Percentiles rank a stretch among this genome's conserved stretches.
These are phyloP conservation scores for Suillus clintonianus DNA, from an alignment of 768 basidiomycete species.

Conservation along the genomic window DNA sequence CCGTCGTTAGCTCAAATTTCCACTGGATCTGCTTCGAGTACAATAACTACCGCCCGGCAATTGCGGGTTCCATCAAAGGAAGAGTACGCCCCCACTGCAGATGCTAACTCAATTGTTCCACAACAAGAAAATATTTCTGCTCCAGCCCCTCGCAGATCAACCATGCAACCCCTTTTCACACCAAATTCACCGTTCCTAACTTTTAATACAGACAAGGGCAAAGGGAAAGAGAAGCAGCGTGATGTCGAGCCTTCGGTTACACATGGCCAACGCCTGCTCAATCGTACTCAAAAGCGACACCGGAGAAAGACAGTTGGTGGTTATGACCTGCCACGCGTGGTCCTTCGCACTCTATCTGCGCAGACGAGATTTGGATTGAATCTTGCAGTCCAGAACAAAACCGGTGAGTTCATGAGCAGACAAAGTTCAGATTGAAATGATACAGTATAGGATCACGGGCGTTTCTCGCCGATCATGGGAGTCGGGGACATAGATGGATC, in stretches of 20 bases:
- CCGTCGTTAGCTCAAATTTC: background rate
- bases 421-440: too few relatives aligned
- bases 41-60: background rate
- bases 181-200: background rate
- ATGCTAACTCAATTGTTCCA: background rate
- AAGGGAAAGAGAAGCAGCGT: background rate
- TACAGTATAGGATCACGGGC: too few relatives aligned
- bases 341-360: conserved; percentile 22
- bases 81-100: background rate
- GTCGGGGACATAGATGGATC: too few relatives aligned
- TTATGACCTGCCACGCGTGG: conserved; percentile 19
- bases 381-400: too few relatives aligned
- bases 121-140: background rate
- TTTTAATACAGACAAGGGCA: background rate
- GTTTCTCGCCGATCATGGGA: too few relatives aligned
- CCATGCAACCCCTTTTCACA: background rate
- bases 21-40: background rate
- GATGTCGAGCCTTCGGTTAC: background rate
- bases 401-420: too few relatives aligned
- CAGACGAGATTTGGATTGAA: too few relatives aligned
- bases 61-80: background rate
- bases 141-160: background rate
- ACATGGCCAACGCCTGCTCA: background rate
- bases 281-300: background rate
- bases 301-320: conserved; percentile 14